Conservation (phyloP, 495 filamentous ascomycete genomes). For the Parmelia sp. region DNA sequence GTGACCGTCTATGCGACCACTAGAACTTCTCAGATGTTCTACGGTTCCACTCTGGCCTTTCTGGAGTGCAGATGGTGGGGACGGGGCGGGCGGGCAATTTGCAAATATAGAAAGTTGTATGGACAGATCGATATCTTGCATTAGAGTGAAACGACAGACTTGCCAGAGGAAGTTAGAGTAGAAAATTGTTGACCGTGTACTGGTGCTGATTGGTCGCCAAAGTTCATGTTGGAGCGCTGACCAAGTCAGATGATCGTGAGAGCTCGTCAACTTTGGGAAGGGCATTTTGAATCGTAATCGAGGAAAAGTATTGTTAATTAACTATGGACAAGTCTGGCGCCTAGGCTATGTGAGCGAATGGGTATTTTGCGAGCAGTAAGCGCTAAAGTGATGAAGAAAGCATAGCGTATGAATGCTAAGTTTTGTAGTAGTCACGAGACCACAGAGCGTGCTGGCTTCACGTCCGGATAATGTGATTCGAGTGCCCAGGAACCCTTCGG, state of each 20-base stretch:
- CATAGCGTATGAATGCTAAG: not conserved
- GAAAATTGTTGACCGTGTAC: not conserved
- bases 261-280: not conserved
- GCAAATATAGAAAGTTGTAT: constrained; percentile 14
- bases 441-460: constrained; percentile 11
- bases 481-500: constrained; percentile 74
- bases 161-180: not conserved
- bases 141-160: constrained; percentile 9
- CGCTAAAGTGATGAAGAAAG: not conserved
- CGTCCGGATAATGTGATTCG: constrained; percentile 65
- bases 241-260: not conserved
- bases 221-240: not conserved
- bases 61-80: not conserved
- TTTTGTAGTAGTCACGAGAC: not conserved
- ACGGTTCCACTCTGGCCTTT: not conserved
- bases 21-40: not conserved
- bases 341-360: not conserved
- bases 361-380: constrained; percentile 3
- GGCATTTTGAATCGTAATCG: not conserved
- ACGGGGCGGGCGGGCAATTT: not conserved
- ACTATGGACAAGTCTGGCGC: constrained; percentile 3
- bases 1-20: constrained; percentile 10
- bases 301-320: constrained; percentile 2
- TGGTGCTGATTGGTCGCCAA: not conserved
- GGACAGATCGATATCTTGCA: constrained; percentile 15